These are phyloP conservation scores for Leersia perrieri DNA, from an alignment of 176 grass and related monocot genomes.

Conservation along the genomic window DNA sequence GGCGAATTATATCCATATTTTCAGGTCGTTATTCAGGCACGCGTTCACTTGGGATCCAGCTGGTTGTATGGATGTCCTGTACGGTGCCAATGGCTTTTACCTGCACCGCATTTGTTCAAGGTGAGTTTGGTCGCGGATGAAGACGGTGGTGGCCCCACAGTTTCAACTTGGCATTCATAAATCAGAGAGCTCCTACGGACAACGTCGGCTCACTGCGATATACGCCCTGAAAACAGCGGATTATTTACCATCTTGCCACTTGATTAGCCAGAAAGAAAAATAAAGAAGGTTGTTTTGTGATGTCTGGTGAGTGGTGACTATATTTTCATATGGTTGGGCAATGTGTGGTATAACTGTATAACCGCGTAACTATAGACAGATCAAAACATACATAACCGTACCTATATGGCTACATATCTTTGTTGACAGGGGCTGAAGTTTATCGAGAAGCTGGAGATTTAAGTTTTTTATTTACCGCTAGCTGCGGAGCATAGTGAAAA, in stretches of 20 bases:
- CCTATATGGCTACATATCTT: no score
- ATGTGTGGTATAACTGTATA: no score
- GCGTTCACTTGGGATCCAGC: background rate
- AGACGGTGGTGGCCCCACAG: constrained; percentile 12
- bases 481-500: no score
- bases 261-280: background rate
- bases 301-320: no score
- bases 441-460: background rate
- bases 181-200: background rate
- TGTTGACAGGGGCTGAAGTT: background rate
- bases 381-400: no score
- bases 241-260: constrained; percentile 4
- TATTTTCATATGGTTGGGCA: no score
- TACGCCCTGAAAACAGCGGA: background rate
- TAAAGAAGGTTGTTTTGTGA: background rate
- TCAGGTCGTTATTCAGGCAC: background rate
- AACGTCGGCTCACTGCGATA: background rate
- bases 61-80: background rate
- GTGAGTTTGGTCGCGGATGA: background rate
- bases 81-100: background rate
- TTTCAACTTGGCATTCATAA: background rate
- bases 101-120: constrained; percentile 1
- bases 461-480: no score
- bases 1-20: no score
- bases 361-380: no score